Evolutionary conservation across 176 grass and related monocot species (phyloP).

Genomic region (Phoenix dactylifera): DNA sequence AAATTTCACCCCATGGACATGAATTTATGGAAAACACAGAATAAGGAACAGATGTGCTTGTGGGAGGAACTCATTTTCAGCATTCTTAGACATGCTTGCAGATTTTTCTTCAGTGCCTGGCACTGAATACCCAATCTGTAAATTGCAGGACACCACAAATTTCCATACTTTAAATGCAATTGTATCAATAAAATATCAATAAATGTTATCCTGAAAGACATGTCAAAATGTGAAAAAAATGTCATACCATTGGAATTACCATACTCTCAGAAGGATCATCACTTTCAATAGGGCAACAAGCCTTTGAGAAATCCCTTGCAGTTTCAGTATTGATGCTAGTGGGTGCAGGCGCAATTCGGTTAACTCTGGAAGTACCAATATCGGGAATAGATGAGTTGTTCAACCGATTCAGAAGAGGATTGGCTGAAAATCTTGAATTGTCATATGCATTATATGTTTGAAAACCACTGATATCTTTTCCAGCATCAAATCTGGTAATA

Average conservation of each 20-base stretch:
- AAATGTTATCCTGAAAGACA: background rate
- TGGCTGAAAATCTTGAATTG: background rate
- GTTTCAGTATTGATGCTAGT: background rate
- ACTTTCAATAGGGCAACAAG: background rate
- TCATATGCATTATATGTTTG: background rate
- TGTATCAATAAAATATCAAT: background rate
- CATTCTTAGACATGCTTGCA: background rate
- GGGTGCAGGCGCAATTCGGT: background rate
- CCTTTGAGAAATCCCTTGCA: slow-evolving; percentile 1
- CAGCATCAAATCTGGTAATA: background rate
- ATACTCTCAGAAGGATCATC: background rate
- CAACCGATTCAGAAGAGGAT: background rate
- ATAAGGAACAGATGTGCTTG: background rate
- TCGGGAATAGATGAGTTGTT: background rate
- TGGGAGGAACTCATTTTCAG: background rate
- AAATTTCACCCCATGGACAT: background rate
- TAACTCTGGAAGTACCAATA: background rate
- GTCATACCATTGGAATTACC: background rate
- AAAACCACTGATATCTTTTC: background rate
- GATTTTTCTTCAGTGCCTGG: background rate
- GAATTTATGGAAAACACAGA: background rate
- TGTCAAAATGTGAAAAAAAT: background rate
- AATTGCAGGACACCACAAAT: background rate
- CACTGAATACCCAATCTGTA: background rate
- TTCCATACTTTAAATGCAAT: background rate